Base-by-base conservation (phyloP, 1,284 basidiomycete genomes). In the Trametes hirsuta region DNA sequence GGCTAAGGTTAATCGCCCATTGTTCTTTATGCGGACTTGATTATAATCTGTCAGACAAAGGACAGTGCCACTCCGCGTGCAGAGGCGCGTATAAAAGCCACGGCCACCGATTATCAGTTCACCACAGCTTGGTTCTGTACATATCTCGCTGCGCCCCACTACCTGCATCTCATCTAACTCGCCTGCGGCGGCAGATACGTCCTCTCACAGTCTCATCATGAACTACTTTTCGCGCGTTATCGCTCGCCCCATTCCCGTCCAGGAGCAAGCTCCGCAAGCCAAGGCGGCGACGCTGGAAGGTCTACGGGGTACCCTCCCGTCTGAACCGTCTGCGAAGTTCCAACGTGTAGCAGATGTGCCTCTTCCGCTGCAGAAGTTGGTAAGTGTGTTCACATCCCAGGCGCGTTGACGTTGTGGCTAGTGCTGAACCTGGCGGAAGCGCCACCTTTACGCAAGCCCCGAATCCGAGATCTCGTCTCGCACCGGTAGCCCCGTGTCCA, bases 141-240 rank as follows among this genome's bases (percentile, higher is more conserved):
- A 52, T 58, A 60, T 22, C 48, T 24, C 55, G 15, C 46, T 24
- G 22, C 22, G 15, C 8, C 24, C 6, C n/a, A 11, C 49, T 4
- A n/a, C 24, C 11, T 12, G 22, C 34, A n/a, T 45, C 30, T 6
- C 45, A 8, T 11, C 22, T n/a, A 25, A 14, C 39, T 12, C 37
- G 46, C 36, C 11, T 22, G 22, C 44, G 21, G 9, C 22, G 4
- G 22, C 52, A 3, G 2, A 30, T 25, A 5, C 30, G 11, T 39
- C 21, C 3, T 18, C 4, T 35, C 21, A 10, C 34, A 30, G 53
- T 2, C 15, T 24, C 9, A 39, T 4, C 30, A 64, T 64, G 63
- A 48, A 11, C 36, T 24, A 22, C 34, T 65, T 65, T 39, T 65
- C 64, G 12, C 61, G 47, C 4, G 44, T 65, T 18, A 63, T 65